Conservation (phyloP, 208 protist genomes). For the Wallacemonas rigidus region DNA sequence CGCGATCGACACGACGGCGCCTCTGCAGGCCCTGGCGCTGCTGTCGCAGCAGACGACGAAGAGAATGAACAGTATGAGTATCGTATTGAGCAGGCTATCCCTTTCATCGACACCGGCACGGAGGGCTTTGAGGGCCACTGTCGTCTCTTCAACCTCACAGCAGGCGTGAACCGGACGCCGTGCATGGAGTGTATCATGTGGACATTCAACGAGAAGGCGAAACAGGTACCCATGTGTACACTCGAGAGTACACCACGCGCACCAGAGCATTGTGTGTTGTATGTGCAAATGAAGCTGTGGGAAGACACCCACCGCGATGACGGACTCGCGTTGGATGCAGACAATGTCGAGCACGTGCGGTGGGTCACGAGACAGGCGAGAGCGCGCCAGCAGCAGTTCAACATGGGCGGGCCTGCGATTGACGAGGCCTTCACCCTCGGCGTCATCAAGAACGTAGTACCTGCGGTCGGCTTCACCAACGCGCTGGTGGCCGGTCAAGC, state of each 20-base stretch:
- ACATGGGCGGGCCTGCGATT: slow-evolving; percentile 92
- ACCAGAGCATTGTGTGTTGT: slow-evolving; percentile 97
- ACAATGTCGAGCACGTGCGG: slow-evolving; percentile 91
- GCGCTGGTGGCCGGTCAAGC: slow-evolving; percentile 94
- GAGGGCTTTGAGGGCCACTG: slow-evolving; percentile 98
- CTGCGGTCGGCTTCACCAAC: slow-evolving; percentile 98
- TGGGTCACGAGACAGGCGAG: slow-evolving; percentile 84
- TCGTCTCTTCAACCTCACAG: slow-evolving; percentile 85
- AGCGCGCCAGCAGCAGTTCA: slow-evolving; percentile 87
- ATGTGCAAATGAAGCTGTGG: slow-evolving; percentile 80
- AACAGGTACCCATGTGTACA: slow-evolving; percentile 95
- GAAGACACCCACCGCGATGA: slow-evolving; percentile 31
- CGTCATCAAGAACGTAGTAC: slow-evolving; percentile 99
- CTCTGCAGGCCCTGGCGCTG: neutral
- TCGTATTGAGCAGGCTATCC: slow-evolving; percentile 69
- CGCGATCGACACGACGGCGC: neutral
- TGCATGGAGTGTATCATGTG: slow-evolving; percentile 94
- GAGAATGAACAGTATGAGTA: neutral
- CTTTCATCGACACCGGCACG: slow-evolving; percentile 98
- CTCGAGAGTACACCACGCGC: slow-evolving; percentile 93
- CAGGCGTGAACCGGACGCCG: neutral
- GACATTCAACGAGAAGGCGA: slow-evolving; percentile 87
- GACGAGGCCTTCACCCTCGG: slow-evolving; percentile 88
- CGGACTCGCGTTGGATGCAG: slow-evolving; percentile 61
- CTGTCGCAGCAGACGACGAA: neutral